Percentiles rank a stretch among this genome's conserved stretches.
These are phyloP conservation scores for Phytophthora litchii DNA, from an alignment of 352 stramenopile genomes.

Conservation along the genomic window DNA sequence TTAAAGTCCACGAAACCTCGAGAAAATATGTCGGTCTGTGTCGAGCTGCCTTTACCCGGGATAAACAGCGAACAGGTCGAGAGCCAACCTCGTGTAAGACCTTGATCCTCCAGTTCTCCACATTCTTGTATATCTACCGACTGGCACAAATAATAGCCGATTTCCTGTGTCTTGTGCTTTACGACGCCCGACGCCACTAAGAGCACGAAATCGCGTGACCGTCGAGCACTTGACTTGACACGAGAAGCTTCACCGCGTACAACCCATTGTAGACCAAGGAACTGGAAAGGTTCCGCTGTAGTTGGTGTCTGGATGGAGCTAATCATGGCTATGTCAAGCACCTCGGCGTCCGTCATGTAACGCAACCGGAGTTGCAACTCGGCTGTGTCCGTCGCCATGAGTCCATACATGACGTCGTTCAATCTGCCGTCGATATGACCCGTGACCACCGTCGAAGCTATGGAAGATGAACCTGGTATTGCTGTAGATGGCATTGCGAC, in stretches of 20 bases:
- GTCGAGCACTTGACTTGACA: constrained; percentile 19
- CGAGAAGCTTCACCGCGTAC: constrained; percentile 28
- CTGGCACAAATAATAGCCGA: constrained; percentile 34
- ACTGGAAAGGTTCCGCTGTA: constrained; percentile 32
- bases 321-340: constrained; percentile 36
- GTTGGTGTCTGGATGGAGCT: constrained; percentile 27
- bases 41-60: not conserved
- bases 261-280: constrained; percentile 40
- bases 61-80: constrained; percentile 39
- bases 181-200: constrained; percentile 37
- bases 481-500: constrained; percentile 6
- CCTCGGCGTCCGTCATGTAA: constrained; percentile 37
- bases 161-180: constrained; percentile 17
- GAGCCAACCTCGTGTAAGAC: constrained; percentile 27
- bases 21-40: constrained; percentile 30
- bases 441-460: constrained; percentile 27
- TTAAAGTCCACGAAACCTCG: constrained; percentile 32
- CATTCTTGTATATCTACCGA: constrained; percentile 26
- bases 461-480: constrained; percentile 10
- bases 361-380: constrained; percentile 36
- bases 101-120: constrained; percentile 11
- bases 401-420: constrained; percentile 45
- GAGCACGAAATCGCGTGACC: constrained; percentile 42
- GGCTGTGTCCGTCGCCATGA: constrained; percentile 31
- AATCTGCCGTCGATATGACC: constrained; percentile 38